phyloP scores from a whole-genome alignment of 2,329 filamentous ascomycete species.

The Colletotrichum sp. region DNA sequence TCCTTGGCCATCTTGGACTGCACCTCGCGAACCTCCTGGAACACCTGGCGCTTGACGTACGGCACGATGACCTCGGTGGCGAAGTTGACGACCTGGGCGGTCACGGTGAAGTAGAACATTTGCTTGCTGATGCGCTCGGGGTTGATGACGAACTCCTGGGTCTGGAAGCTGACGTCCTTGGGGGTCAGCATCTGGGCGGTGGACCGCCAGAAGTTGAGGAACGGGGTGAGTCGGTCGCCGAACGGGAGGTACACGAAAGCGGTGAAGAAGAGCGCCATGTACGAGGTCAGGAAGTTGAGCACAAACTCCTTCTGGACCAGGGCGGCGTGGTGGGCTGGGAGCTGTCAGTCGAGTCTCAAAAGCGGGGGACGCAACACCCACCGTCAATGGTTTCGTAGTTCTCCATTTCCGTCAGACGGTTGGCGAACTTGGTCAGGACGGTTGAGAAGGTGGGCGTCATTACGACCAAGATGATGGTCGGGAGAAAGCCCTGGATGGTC shows the following conservation, averaged over 20 bases:
- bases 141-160: slow-evolving; percentile 77
- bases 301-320: slow-evolving; percentile 94
- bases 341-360: slow-evolving; percentile 18
- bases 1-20: slow-evolving; percentile 64
- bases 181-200: slow-evolving; percentile 78
- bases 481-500: slow-evolving; percentile 72
- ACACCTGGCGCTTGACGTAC: slow-evolving; percentile 78
- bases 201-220: slow-evolving; percentile 80
- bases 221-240: slow-evolving; percentile 80
- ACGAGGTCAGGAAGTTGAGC: slow-evolving; percentile 95
- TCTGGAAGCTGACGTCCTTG: slow-evolving; percentile 72
- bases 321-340: slow-evolving; percentile 74
- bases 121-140: slow-evolving; percentile 83
- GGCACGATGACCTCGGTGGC: slow-evolving; percentile 85
- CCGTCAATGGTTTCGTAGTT: slow-evolving; percentile 89
- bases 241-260: slow-evolving; percentile 96
- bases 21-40: slow-evolving; percentile 79
- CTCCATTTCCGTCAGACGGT: slow-evolving; percentile 78
- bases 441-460: slow-evolving; percentile 79
- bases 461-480: slow-evolving; percentile 84
- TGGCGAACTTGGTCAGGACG: slow-evolving; percentile 77
- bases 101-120: slow-evolving; percentile 95
- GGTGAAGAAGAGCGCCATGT: slow-evolving; percentile 88
- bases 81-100: slow-evolving; percentile 88
- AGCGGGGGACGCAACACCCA: slow-evolving; percentile 28